These are phyloP conservation scores for Talaromyces sp. DNA, from an alignment of 2,329 filamentous ascomycete genomes.

Conservation along the genomic window DNA sequence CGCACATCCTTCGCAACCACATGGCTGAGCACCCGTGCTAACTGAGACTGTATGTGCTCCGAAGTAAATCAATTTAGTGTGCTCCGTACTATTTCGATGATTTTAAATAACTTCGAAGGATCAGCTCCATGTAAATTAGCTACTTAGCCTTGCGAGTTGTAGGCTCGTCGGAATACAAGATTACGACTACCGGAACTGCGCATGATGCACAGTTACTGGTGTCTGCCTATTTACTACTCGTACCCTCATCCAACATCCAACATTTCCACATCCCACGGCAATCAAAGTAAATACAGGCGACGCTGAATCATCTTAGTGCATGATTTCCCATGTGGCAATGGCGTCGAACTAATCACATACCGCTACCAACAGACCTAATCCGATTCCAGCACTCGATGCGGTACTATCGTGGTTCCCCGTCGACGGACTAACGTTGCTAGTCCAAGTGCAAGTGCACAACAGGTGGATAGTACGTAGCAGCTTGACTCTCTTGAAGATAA, in stretches of 20 bases:
- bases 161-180: neutral
- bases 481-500: neutral
- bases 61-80: slow-evolving; percentile 1
- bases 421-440: neutral
- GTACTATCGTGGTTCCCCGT: neutral
- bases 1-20: slow-evolving; percentile 10
- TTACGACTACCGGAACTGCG: neutral
- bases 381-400: neutral
- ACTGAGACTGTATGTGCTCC: neutral
- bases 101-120: neutral
- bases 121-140: neutral
- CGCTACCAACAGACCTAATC: neutral
- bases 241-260: neutral
- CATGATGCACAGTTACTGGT: neutral
- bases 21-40: neutral
- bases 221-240: neutral
- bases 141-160: neutral
- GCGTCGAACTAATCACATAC: neutral
- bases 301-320: neutral
- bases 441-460: neutral
- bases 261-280: neutral
- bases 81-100: neutral
- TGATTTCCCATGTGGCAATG: slow-evolving; percentile 11
- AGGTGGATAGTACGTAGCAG: neutral
- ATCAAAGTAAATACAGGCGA: neutral